Evolutionary conservation across 78 protist genomes (phyloP), one percentile per base, ranked within the genome.

Genomic region (Diacronema lutheri): DNA sequence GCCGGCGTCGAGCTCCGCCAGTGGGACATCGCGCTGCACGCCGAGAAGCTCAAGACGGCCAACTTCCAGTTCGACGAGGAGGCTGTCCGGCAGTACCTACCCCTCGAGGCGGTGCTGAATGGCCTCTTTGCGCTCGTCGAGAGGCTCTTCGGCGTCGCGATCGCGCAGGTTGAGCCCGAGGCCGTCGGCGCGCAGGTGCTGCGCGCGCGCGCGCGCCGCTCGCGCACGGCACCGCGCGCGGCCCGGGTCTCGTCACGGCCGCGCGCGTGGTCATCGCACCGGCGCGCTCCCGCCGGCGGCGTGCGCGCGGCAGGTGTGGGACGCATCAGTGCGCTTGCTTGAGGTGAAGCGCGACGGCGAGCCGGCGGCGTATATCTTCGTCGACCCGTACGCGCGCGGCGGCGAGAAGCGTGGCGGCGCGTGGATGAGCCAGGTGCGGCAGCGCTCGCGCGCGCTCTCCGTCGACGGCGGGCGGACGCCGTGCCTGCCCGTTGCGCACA

Each of bases 351-450:
- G 60, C 33, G 9, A n/a, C n/a, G 73, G 50, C 0, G 72, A 71
- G 29, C 40, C 14, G 26, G 9, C 62, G 23, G 85, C 85, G 20
- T 11, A 9, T 19, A 62, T 86, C 85, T 76, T 25, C 61, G 16
- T 74, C 35, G 84, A 86, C 68, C 83, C 85, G 21, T 60, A 60
- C 58, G 72, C 66, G 46, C 66, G 72, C 13, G 56, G 55, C 1
- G 69, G 21, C 58, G 58, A 55, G 40, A 87, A 87, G 80, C 10
- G 66, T 9, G 90, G 90, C 50, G 90, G 90, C 40, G 90, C 90
- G 44, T 87, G 90, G 90, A 87, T 87, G 90, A 66, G 38, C 71
- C n/a, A n/a, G n/a, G 13, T 14, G n/a, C 65, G 38, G 1, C 14
- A n/a, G 55, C 58, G 37, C 41, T 21, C 29, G 23, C 12, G 26